phyloP scores from a whole-genome alignment of 2,329 filamentous ascomycete species.

The Aspergillus vadensis region DNA sequence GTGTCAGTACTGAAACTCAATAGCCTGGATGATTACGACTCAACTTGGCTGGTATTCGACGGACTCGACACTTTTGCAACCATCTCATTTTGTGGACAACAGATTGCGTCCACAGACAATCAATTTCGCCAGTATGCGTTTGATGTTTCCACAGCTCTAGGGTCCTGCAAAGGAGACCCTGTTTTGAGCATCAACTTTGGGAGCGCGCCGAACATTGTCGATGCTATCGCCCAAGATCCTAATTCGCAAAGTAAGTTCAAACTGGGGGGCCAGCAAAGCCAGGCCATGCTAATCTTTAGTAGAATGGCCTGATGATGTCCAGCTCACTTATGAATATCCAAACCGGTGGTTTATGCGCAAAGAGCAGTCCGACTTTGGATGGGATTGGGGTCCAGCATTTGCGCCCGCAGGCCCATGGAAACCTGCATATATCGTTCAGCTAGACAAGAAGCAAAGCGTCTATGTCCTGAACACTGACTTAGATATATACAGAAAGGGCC shows the following conservation, averaged over 20 bases:
- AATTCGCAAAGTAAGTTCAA: conserved; percentile 46
- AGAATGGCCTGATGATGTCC: conserved; percentile 54
- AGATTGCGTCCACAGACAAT: conserved; percentile 61
- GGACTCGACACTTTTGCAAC: conserved; percentile 64
- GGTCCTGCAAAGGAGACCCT: conserved; percentile 43
- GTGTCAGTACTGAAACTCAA: not conserved
- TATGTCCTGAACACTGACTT: conserved; percentile 57
- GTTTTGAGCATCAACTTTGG: conserved; percentile 58
- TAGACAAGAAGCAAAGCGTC: conserved; percentile 44
- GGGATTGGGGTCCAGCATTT: conserved; percentile 66
- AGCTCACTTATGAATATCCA: conserved; percentile 54
- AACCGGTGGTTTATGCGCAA: conserved; percentile 62
- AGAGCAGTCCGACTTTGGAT: conserved; percentile 65
- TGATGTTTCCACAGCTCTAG: conserved; percentile 54
- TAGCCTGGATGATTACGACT: conserved; percentile 35
- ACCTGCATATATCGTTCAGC: conserved; percentile 59
- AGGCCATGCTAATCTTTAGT: not conserved
- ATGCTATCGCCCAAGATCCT: conserved; percentile 54
- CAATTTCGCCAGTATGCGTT: conserved; percentile 66
- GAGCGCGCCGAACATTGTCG: conserved; percentile 57
- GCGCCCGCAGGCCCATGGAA: conserved; percentile 66
- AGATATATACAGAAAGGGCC: conserved; percentile 61
- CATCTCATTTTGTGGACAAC: conserved; percentile 57
- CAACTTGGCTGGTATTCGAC: conserved; percentile 62
- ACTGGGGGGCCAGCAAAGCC: not conserved